Conservation (phyloP, 164 flowering plant species). For the Nelumbo lutea region DNA sequence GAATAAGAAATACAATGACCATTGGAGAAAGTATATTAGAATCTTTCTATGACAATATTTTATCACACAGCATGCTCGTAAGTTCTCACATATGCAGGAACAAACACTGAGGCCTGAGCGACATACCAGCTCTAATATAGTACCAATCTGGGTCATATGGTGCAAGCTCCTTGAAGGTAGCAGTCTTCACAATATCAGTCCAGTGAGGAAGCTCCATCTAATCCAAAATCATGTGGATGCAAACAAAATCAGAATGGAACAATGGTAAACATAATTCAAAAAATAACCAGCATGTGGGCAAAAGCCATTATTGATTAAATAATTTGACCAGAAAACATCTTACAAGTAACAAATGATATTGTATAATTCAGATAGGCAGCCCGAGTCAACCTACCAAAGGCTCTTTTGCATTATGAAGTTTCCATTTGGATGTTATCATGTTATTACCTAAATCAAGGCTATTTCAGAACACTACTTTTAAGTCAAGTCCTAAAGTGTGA, state of each 20-base stretch:
- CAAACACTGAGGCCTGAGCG: background rate
- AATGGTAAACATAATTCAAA: background rate
- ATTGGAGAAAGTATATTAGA: background rate
- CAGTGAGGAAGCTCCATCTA: constrained; percentile 84
- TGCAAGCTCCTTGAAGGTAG: constrained; percentile 72
- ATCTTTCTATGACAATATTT: background rate
- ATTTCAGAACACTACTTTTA: too few species aligned
- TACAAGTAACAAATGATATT: too few species aligned
- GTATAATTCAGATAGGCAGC: too few species aligned
- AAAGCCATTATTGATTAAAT: too few species aligned
- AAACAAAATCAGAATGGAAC: background rate
- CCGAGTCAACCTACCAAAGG: too few species aligned
- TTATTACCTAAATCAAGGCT: too few species aligned
- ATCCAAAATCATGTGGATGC: too few species aligned
- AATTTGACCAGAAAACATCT: too few species aligned
- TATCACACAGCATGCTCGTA: background rate
- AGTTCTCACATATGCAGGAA: background rate
- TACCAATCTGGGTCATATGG: constrained; percentile 96
- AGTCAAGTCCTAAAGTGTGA: too few species aligned
- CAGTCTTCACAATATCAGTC: constrained; percentile 92
- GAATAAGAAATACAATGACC: background rate
- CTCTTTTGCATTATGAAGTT: too few species aligned
- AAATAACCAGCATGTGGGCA: too few species aligned
- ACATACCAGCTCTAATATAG: constrained; percentile 74
- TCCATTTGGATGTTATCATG: too few species aligned